Base-by-base conservation (phyloP, 2,329 filamentous ascomycete species). In the Salinomyces thailandicus region DNA sequence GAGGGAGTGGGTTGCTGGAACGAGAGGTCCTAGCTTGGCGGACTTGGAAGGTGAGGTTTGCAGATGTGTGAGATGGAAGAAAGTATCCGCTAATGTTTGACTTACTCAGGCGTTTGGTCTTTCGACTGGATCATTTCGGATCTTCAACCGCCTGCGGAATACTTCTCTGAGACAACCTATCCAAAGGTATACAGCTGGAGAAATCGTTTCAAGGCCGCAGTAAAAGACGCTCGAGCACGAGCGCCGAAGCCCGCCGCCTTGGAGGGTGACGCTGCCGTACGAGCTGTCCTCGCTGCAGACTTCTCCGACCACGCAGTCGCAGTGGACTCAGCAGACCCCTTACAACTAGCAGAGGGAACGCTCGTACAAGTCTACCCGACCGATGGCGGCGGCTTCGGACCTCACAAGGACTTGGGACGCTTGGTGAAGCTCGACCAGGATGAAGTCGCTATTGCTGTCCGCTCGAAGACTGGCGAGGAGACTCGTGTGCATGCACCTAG, bases 151-250 rank as follows among this genome's bases (percentile, higher is more conserved):
- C 69, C 73, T 3, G 39, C 60, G 33, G 63, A 69, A 14, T 48
- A 66, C 5, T 68, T 84, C 43, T 71, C 70, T 2, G 51, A 62
- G 11, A 54, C 57, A 13, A 60, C 59, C 26, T 81, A 73, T 48
- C 80, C 79, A 0, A 68, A 62, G 38, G 70, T 75, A 0, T 79
- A 73, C 51, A 69, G 71, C 1, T 85, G 78, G 77, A 66, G 81
- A 13, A 55, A 61, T 29, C 66, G 79, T n/a, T 84, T 83, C 58
- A 59, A 69, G 35, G 52, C 51, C 12, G 64, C 63, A 2, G 51
- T 75, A 1, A 58, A 62, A 4, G 55, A 55, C 5, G 68, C 69
- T 1, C 66, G 61, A 37, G 45, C 52, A 14, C 51, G 50, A 20
- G 48, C 53, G 2, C 62, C 65, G 45, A 62, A 64, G 34, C 58